Evolutionary conservation across 148 eudicot genomes (phyloP), one percentile per base, ranked within the genome.

Genomic region (Persicaria maculosa): DNA sequence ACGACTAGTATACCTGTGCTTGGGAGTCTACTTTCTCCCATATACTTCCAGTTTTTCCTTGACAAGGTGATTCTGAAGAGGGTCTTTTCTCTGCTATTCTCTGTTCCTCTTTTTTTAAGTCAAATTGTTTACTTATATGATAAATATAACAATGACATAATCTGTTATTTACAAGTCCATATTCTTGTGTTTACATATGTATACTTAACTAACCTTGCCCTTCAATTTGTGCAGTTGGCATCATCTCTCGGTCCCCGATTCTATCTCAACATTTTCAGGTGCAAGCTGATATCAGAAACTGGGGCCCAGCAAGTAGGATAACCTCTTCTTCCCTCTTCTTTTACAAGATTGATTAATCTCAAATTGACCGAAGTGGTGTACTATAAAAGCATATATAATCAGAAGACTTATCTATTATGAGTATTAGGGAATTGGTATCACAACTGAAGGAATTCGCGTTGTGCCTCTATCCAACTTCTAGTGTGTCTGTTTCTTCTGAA

Each of bases 251-350:
- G 93, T 78, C 98, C 98, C 44, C 97, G 91, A 65, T 94, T 94
- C 80, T 92, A 90, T 78, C 90, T 79, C 59, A 94, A 94, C 81
- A 94, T 94, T 57, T 94, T 94, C 87, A 94, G 85, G 83, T 94
- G 98, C 96, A 94, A 94, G 83, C 97, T 88, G 69, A 94, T 94
- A 82, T 91, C 98, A 67, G 97, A 94, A 85, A 94, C 98, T 77
- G 98, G 98, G 81, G 97, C 98, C 78, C 98, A 94, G 78, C 98
- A 94, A 82, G 88, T 88, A 82, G 50, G 78, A 68, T 22, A 50
- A 25, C 19, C 19, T 65, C 72, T 65, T 68, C 48, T 58, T 74
- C 9, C 58, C 43, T 15, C 44, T 53, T 53, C 22, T 46, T 50
- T 64, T 17, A 40, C 12, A 65, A 68, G n/a, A 31, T 19, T 54